Conservation (phyloP, 768 basidiomycete species). For the Harrya chromipes region DNA sequence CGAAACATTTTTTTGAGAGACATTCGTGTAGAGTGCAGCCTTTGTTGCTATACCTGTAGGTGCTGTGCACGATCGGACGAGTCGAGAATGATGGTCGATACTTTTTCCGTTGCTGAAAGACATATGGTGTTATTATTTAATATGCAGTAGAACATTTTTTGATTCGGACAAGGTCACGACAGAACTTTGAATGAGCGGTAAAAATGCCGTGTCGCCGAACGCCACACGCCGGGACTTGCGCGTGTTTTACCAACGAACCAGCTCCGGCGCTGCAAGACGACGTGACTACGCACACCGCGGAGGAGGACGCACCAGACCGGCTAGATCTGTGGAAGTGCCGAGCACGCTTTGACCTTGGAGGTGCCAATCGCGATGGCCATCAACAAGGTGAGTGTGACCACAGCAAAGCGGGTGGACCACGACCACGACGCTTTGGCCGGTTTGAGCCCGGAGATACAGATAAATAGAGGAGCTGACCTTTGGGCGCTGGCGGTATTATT, state of each 20-base stretch:
- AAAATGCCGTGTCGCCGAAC: slow-evolving; percentile 3
- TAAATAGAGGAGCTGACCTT: slow-evolving; percentile 6
- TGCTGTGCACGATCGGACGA: too few relatives aligned
- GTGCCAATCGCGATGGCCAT: slow-evolving; percentile 12
- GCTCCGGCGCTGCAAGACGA: neutral
- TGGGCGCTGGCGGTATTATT: too few relatives aligned
- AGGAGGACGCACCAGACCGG: neutral
- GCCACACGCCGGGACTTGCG: slow-evolving; percentile 3
- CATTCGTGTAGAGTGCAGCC: too few relatives aligned
- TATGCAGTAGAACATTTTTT: too few relatives aligned
- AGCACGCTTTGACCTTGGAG: slow-evolving; percentile 15
- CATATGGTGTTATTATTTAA: too few relatives aligned
- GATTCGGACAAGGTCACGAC: too few relatives aligned
- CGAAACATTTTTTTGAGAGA: too few relatives aligned
- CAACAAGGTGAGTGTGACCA: slow-evolving; percentile 14
- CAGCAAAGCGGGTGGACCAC: neutral
- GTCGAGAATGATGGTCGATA: too few relatives aligned
- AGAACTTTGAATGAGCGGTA: neutral
- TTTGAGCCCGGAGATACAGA: slow-evolving; percentile 8
- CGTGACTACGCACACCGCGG: neutral
- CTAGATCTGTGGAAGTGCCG: slow-evolving; percentile 1
- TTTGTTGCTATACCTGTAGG: too few relatives aligned
- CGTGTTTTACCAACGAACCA: neutral
- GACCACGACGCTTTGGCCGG: slow-evolving; percentile 8
- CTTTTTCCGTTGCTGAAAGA: too few relatives aligned